A percentile compares a stretch with the other conserved stretches of the same genome.
Conservation (phyloP, 176 grass and related monocot genomes). For the Ensete glaucum region DNA sequence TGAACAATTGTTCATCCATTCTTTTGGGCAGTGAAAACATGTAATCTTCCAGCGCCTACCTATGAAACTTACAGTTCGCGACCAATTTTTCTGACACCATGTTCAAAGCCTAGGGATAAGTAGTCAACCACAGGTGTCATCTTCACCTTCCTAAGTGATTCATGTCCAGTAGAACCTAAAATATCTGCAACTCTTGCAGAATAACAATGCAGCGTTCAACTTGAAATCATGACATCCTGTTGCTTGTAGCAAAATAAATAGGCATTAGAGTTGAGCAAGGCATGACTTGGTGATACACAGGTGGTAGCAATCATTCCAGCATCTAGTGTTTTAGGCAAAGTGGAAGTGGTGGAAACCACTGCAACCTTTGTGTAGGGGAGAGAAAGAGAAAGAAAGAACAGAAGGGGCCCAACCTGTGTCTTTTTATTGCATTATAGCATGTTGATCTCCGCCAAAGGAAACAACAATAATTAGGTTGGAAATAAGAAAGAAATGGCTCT, state of each 20-base stretch:
- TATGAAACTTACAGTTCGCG: too few species aligned
- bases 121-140: too few species aligned
- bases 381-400: neutral
- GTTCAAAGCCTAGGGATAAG: too few species aligned
- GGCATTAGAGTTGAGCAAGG: neutral
- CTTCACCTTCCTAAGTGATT: too few species aligned
- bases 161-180: too few species aligned
- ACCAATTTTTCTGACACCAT: too few species aligned
- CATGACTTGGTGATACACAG: neutral
- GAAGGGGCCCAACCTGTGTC: too few species aligned
- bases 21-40: too few species aligned
- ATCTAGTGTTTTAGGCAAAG: neutral
- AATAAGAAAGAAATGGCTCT: conserved; percentile 1
- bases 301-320: neutral
- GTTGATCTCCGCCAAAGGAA: neutral
- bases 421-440: neutral
- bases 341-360: neutral
- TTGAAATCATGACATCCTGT: neutral
- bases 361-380: neutral
- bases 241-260: neutral
- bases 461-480: neutral
- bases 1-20: too few species aligned
- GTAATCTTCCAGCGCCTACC: too few species aligned
- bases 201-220: too few species aligned
- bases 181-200: too few species aligned